Evolutionary conservation across 495 filamentous ascomycete genomes (phyloP).

Genomic region (Talaromyces wortmannii): DNA sequence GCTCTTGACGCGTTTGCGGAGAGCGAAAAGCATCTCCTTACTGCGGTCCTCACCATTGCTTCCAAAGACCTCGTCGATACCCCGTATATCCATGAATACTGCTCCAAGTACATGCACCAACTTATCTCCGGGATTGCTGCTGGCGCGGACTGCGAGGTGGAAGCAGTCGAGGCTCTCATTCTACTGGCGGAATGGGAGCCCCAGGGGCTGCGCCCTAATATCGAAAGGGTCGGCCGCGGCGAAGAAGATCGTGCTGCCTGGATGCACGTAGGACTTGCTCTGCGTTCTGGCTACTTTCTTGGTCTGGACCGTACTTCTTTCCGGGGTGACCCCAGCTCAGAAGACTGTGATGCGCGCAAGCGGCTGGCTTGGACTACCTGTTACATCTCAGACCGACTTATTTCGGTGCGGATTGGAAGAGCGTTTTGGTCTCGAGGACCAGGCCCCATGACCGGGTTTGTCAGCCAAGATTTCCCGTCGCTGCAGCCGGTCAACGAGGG

Average conservation of each 20-base stretch:
- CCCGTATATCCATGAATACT: slow-evolving; percentile 50
- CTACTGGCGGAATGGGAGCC: slow-evolving; percentile 61
- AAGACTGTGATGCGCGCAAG: slow-evolving; percentile 46
- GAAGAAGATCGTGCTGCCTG: slow-evolving; percentile 62
- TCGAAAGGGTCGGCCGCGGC: slow-evolving; percentile 51
- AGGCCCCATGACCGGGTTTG: slow-evolving; percentile 53
- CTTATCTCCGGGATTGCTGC: slow-evolving; percentile 54
- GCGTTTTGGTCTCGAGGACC: slow-evolving; percentile 62
- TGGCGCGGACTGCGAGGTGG: slow-evolving; percentile 52
- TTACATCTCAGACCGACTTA: slow-evolving; percentile 59
- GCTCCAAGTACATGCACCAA: slow-evolving; percentile 57
- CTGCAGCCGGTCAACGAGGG: slow-evolving; percentile 42
- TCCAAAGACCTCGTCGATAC: slow-evolving; percentile 53
- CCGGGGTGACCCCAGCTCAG: slow-evolving; percentile 37
- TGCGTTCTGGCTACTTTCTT: slow-evolving; percentile 59
- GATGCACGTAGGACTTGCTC: slow-evolving; percentile 61
- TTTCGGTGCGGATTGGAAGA: slow-evolving; percentile 56
- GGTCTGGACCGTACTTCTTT: slow-evolving; percentile 53
- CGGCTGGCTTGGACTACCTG: slow-evolving; percentile 57
- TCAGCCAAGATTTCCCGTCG: slow-evolving; percentile 55
- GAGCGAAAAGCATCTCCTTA: slow-evolving; percentile 53
- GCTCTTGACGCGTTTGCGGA: slow-evolving; percentile 41
- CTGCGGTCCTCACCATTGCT: slow-evolving; percentile 55
- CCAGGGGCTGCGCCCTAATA: slow-evolving; percentile 43
- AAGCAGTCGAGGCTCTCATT: slow-evolving; percentile 57